phyloP scores from a whole-genome alignment of 2,329 filamentous ascomycete genomes.

The Dothistroma pini region DNA sequence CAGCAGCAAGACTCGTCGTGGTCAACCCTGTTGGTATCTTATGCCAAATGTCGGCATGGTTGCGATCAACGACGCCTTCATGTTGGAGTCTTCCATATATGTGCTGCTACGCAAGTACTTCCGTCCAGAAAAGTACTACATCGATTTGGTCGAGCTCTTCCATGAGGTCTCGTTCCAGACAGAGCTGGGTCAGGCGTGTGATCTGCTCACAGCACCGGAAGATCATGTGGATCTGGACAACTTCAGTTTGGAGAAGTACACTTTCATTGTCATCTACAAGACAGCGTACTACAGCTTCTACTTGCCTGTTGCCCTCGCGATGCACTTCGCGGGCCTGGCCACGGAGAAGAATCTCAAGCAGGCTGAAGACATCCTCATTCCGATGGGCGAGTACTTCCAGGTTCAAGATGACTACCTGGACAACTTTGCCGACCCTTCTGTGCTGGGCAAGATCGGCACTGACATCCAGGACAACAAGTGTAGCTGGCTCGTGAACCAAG shows the following conservation, averaged over 20 bases:
- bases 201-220: slow-evolving; percentile 93
- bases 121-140: slow-evolving; percentile 77
- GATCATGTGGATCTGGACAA: slow-evolving; percentile 89
- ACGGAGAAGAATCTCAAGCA: slow-evolving; percentile 85
- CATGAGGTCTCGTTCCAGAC: slow-evolving; percentile 93
- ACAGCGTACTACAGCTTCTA: slow-evolving; percentile 99
- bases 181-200: slow-evolving; percentile 90
- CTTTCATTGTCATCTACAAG: slow-evolving; percentile 99
- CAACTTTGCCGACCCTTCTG: slow-evolving; percentile 87
- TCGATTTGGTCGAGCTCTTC: slow-evolving; percentile 93
- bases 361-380: slow-evolving; percentile 87
- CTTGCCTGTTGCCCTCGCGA: slow-evolving; percentile 86
- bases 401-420: slow-evolving; percentile 98
- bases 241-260: slow-evolving; percentile 93
- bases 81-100: slow-evolving; percentile 91
- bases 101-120: slow-evolving; percentile 91
- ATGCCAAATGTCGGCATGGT: slow-evolving; percentile 87
- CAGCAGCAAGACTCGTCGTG: slow-evolving; percentile 86
- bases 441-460: slow-evolving; percentile 97
- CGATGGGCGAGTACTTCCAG: slow-evolving; percentile 98
- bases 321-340: slow-evolving; percentile 80
- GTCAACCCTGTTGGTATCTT: slow-evolving; percentile 94
- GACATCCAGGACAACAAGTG: slow-evolving; percentile 99
- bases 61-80: slow-evolving; percentile 97
- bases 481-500: slow-evolving; percentile 97